Percentiles rank a stretch among this genome's conserved stretches.
Evolutionary conservation across 179 eudicot genomes (phyloP).

Genomic region (Gypsophila paniculata): DNA sequence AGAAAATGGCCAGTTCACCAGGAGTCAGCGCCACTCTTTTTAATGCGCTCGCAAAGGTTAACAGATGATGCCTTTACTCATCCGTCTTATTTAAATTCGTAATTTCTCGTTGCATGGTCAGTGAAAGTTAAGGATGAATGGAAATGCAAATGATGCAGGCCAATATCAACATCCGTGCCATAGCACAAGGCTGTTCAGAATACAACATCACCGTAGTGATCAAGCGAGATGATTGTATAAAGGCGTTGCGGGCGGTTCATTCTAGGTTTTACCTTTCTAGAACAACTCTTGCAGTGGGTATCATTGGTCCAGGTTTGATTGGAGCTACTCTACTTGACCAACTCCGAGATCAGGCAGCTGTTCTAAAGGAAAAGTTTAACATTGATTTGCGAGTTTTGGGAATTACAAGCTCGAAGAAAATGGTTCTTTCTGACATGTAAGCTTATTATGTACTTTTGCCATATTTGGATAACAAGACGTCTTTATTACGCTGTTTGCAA

Average conservation of each 20-base stretch:
- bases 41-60: conserved; percentile 91
- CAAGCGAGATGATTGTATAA: conserved; percentile 85
- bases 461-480: background rate
- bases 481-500: conserved; percentile 1
- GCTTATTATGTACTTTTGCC: conserved; percentile 20
- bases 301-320: conserved; percentile 95
- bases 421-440: conserved; percentile 87
- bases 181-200: conserved; percentile 99
- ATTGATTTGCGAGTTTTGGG: conserved; percentile 98
- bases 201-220: conserved; percentile 88
- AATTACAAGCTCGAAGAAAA: conserved; percentile 67
- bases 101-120: background rate
- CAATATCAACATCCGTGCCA: conserved; percentile 90
- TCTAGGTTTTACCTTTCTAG: conserved; percentile 91
- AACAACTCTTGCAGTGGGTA: conserved; percentile 93
- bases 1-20: conserved; percentile 99
- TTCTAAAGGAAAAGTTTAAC: conserved; percentile 83
- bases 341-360: conserved; percentile 92
- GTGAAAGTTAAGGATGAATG: background rate
- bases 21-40: conserved; percentile 99
- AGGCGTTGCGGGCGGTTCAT: conserved; percentile 88
- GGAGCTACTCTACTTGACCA: conserved; percentile 94
- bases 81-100: conserved; percentile 12
- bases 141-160: conserved; percentile 52
- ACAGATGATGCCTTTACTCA: conserved; percentile 15